A percentile compares a stretch with the other conserved stretches of the same genome.
Conservation (phyloP, 176 grass and related monocot species). For the Eleusine indica region DNA sequence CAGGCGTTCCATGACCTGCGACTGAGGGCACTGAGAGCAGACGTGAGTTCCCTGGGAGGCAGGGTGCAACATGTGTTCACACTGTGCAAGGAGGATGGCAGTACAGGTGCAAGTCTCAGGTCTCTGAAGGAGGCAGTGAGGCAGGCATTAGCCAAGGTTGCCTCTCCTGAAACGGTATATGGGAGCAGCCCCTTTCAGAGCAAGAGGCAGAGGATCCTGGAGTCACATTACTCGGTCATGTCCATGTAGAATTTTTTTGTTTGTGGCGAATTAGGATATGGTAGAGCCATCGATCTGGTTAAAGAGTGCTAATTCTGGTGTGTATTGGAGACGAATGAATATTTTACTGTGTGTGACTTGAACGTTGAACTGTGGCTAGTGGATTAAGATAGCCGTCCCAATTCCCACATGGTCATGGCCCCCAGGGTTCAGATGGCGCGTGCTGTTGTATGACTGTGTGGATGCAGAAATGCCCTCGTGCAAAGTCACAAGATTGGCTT, state of each 20-base stretch:
- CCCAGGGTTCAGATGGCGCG: neutral
- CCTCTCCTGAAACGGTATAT: constrained; percentile 38
- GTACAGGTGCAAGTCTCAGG: constrained; percentile 17
- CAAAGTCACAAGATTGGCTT: constrained; percentile 36
- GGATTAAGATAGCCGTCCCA: neutral
- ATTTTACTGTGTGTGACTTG: neutral
- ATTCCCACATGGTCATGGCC: constrained; percentile 19
- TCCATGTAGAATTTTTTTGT: constrained; percentile 28
- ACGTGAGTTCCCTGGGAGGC: constrained; percentile 45
- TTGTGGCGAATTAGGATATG: constrained; percentile 1
- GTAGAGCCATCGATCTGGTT: neutral
- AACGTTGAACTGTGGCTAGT: constrained; percentile 31
- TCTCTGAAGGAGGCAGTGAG: constrained; percentile 56
- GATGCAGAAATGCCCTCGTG: constrained; percentile 25
- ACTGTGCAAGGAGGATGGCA: constrained; percentile 27
- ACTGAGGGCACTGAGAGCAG: constrained; percentile 41
- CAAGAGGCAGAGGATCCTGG: constrained; percentile 54
- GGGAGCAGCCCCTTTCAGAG: constrained; percentile 22
- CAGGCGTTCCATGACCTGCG: constrained; percentile 43
- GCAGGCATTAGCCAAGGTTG: constrained; percentile 43
- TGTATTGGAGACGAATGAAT: neutral
- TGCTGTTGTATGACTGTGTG: constrained; percentile 16
- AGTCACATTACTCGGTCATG: constrained; percentile 47
- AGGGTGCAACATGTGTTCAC: constrained; percentile 53
- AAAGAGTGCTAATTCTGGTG: neutral